A percentile compares a stretch with the other conserved stretches of the same genome.
These are phyloP conservation scores for Fistulifera pelliculosa DNA, from an alignment of 108 stramenopile species.

Conservation along the genomic window DNA sequence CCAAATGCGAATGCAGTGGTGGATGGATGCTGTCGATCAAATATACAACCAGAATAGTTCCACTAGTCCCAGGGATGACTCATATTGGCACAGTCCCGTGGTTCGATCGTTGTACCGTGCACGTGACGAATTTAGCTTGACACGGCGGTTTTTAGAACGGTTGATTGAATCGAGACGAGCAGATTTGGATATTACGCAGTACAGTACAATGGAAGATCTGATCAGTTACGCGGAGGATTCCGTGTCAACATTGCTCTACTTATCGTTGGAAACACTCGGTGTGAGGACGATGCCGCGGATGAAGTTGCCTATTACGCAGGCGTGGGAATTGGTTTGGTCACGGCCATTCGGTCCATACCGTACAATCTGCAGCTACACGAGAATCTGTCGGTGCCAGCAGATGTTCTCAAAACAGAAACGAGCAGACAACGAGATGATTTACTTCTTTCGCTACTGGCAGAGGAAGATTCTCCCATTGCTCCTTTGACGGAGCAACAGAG, in stretches of 20 bases:
- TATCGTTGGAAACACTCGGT: constrained; percentile 39
- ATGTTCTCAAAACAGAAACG: constrained; percentile 11
- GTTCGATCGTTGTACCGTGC: constrained; percentile 44
- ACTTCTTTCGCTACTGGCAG: background rate
- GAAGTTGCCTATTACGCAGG: constrained; percentile 60
- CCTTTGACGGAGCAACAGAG: constrained; percentile 2
- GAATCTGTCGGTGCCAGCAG: constrained; percentile 34
- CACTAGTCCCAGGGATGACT: constrained; percentile 14
- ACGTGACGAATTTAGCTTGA: constrained; percentile 39
- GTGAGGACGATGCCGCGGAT: constrained; percentile 66
- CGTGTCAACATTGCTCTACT: constrained; percentile 53
- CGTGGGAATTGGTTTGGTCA: constrained; percentile 62
- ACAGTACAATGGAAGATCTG: constrained; percentile 34
- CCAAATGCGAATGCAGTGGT: constrained; percentile 69
- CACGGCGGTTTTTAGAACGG: constrained; percentile 59
- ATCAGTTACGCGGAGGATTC: constrained; percentile 69
- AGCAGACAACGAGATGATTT: background rate
- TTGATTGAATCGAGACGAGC: constrained; percentile 58
- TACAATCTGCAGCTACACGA: constrained; percentile 43
- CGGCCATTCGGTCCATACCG: constrained; percentile 49
- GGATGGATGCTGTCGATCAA: constrained; percentile 55
- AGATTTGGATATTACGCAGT: constrained; percentile 56
- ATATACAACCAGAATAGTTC: constrained; percentile 13
- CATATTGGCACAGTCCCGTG: constrained; percentile 57
- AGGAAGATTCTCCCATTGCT: constrained; percentile 2